phyloP scores from a whole-genome alignment of 1,284 basidiomycete species.

The Salmacisia buchloeana region DNA sequence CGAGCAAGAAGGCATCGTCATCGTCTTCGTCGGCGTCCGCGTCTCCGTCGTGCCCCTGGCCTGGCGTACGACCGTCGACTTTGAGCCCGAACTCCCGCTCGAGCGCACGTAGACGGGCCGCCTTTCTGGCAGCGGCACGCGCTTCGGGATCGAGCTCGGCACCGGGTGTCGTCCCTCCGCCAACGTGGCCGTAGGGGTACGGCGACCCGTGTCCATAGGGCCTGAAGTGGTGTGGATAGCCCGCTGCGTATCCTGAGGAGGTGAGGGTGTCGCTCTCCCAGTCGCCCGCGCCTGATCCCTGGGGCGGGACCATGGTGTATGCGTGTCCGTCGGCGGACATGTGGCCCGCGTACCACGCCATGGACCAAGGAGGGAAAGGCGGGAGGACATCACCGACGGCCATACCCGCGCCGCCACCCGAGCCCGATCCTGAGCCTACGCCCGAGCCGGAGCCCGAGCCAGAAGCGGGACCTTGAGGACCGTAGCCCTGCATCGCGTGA shows the following conservation, averaged over 20 bases:
- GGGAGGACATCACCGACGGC: slow-evolving; percentile 26
- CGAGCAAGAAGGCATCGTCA: not conserved
- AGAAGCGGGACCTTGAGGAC: too few relatives aligned
- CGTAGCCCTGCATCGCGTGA: too few relatives aligned
- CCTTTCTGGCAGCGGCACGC: not conserved
- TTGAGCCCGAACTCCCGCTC: slow-evolving; percentile 4
- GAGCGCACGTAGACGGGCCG: slow-evolving; percentile 4
- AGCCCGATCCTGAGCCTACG: too few relatives aligned
- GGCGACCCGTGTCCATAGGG: not conserved
- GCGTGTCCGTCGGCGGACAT: slow-evolving; percentile 40
- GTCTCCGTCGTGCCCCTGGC: not conserved
- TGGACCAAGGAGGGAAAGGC: slow-evolving; percentile 30
- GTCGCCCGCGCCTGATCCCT: slow-evolving; percentile 20
- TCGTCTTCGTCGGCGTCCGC: not conserved
- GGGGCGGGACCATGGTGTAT: slow-evolving; percentile 32
- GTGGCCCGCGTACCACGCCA: slow-evolving; percentile 40
- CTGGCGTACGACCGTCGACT: not conserved
- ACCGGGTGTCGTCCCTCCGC: not conserved
- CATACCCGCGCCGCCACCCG: not conserved
- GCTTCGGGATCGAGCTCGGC: not conserved
- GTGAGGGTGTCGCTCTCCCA: slow-evolving; percentile 40
- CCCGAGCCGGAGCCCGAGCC: too few relatives aligned
- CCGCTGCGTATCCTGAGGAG: slow-evolving; percentile 2
- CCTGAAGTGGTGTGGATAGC: not conserved
- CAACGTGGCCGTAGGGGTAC: not conserved